Conservation (phyloP, 495 filamentous ascomycete species). For the Aspergillus hancockii region DNA sequence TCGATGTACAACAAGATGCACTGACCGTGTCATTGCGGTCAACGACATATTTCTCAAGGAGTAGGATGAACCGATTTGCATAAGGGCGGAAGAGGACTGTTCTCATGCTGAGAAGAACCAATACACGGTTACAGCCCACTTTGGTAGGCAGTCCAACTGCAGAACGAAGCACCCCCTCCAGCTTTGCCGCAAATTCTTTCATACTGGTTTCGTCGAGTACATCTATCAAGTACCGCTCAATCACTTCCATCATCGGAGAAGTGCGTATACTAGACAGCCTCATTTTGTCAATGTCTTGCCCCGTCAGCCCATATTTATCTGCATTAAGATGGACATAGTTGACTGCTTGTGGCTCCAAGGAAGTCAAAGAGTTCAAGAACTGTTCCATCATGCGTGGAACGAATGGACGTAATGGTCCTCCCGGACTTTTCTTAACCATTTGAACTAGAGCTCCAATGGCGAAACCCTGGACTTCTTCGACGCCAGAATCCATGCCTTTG, state of each 20-base stretch:
- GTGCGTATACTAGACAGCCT: slow-evolving; percentile 74
- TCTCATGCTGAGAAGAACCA: slow-evolving; percentile 83
- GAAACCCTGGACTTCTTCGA: slow-evolving; percentile 77
- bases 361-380: slow-evolving; percentile 76
- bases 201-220: slow-evolving; percentile 77
- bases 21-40: slow-evolving; percentile 91
- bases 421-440: slow-evolving; percentile 80
- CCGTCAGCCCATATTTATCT: slow-evolving; percentile 77
- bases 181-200: slow-evolving; percentile 64
- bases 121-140: slow-evolving; percentile 81
- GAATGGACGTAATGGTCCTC: slow-evolving; percentile 71
- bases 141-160: slow-evolving; percentile 90
- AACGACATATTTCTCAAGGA: slow-evolving; percentile 74
- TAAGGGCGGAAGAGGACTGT: slow-evolving; percentile 72
- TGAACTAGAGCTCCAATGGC: slow-evolving; percentile 76
- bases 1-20: slow-evolving; percentile 78
- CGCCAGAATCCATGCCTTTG: slow-evolving; percentile 82
- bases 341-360: slow-evolving; percentile 79
- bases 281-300: slow-evolving; percentile 83
- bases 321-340: slow-evolving; percentile 93
- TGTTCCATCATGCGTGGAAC: slow-evolving; percentile 79
- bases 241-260: slow-evolving; percentile 91
- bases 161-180: slow-evolving; percentile 78
- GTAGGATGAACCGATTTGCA: slow-evolving; percentile 73
- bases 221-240: slow-evolving; percentile 81